Percentiles rank a stretch among this genome's conserved stretches.
These are phyloP conservation scores for Salix dunnii DNA, from an alignment of 345 rosid genomes.

Conservation along the genomic window DNA sequence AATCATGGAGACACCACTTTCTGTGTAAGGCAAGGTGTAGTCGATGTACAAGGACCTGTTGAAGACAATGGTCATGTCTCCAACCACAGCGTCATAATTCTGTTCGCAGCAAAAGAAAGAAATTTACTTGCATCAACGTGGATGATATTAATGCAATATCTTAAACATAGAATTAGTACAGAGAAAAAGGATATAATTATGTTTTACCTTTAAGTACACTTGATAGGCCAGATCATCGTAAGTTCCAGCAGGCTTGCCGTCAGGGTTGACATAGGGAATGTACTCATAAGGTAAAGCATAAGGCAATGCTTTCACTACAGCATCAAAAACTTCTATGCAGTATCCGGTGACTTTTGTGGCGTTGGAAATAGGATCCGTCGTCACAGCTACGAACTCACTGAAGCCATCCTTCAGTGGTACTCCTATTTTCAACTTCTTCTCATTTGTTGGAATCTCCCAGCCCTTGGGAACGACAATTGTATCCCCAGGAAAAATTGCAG, in stretches of 20 bases:
- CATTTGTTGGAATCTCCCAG: slow-evolving; percentile 32
- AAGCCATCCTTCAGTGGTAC: slow-evolving; percentile 38
- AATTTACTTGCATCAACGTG: neutral
- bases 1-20: slow-evolving; percentile 67
- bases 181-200: neutral
- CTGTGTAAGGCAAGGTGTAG: slow-evolving; percentile 64
- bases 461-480: slow-evolving; percentile 33
- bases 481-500: slow-evolving; percentile 47
- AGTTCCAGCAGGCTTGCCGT: slow-evolving; percentile 21
- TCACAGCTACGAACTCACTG: slow-evolving; percentile 21
- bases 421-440: slow-evolving; percentile 38
- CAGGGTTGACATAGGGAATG: slow-evolving; percentile 36
- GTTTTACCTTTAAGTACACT: slow-evolving; percentile 40
- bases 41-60: slow-evolving; percentile 50
- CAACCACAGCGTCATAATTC: slow-evolving; percentile 55
- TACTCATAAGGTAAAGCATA: slow-evolving; percentile 70
- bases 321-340: slow-evolving; percentile 74
- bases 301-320: slow-evolving; percentile 65
- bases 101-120: slow-evolving; percentile 13
- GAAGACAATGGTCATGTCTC: slow-evolving; percentile 54
- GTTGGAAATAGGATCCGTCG: slow-evolving; percentile 25
- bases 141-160: neutral
- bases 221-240: slow-evolving; percentile 42
- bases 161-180: neutral
- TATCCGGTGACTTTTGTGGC: slow-evolving; percentile 42